These are phyloP conservation scores for Tolypocladium ovalisporum DNA, from an alignment of 2,329 filamentous ascomycete genomes.

Conservation along the genomic window DNA sequence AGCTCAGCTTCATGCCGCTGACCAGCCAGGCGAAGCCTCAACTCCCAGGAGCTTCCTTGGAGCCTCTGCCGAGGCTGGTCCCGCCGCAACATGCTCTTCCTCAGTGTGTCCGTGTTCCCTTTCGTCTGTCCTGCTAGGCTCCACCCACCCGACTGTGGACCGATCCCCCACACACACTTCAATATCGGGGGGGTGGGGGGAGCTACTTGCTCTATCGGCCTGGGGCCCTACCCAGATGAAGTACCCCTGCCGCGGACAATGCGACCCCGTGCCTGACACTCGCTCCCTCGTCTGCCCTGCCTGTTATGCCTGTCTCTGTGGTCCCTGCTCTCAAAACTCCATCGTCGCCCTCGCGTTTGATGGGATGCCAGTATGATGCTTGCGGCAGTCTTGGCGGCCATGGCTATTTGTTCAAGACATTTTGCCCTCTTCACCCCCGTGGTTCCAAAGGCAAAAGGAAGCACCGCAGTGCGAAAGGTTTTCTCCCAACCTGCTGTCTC, in stretches of 20 bases:
- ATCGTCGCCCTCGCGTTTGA: neutral
- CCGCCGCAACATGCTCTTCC: neutral
- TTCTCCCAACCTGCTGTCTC: neutral
- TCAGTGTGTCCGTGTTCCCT: neutral
- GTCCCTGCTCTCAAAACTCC: neutral
- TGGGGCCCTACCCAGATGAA: neutral
- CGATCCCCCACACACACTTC: neutral
- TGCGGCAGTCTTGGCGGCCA: no score
- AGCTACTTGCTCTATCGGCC: neutral
- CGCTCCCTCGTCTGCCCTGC: no score
- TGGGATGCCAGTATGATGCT: no score
- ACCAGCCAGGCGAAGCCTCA: neutral
- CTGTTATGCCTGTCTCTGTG: neutral
- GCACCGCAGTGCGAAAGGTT: neutral
- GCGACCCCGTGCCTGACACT: neutral
- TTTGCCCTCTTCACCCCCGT: neutral
- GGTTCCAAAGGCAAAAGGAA: neutral
- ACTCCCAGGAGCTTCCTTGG: neutral
- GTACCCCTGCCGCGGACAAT: neutral
- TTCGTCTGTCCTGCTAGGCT: neutral
- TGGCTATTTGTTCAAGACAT: neutral
- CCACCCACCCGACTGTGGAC: neutral
- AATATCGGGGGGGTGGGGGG: neutral
- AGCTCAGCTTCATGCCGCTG: neutral
- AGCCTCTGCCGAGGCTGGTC: neutral